Evolutionary conservation across 2,329 filamentous ascomycete species (phyloP).

Genomic region (Aspergillus oerlinghausenensis): DNA sequence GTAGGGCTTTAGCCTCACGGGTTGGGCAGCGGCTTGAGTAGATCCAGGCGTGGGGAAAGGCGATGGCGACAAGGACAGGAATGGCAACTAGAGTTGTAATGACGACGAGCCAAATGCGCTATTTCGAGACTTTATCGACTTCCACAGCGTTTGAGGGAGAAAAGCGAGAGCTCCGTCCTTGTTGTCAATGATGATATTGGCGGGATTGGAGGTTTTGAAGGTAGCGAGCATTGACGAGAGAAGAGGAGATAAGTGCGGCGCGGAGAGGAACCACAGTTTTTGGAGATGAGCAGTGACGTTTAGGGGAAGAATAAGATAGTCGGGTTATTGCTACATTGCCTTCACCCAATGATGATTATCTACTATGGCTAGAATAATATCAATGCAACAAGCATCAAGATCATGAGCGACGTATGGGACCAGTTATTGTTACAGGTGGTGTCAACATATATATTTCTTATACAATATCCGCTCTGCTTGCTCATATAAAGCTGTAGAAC

Average conservation of each 20-base stretch:
- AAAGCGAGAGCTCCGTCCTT: not conserved
- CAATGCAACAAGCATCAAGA: not conserved
- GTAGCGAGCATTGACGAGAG: not conserved
- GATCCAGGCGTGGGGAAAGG: conserved; percentile 8
- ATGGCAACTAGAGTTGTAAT: not conserved
- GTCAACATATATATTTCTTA: not conserved
- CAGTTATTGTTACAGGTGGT: not conserved
- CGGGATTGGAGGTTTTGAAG: not conserved
- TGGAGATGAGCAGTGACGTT: not conserved
- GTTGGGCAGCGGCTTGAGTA: conserved; percentile 30
- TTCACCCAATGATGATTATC: not conserved
- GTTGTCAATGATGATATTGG: not conserved
- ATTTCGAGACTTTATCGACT: not conserved
- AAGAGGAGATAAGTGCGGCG: not conserved
- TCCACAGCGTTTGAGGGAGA: not conserved
- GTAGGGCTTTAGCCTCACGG: conserved; percentile 34
- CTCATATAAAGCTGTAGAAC: not conserved
- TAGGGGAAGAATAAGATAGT: not conserved
- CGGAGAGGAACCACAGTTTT: not conserved
- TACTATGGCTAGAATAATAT: not conserved
- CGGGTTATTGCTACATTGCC: not conserved
- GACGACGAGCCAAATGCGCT: not conserved
- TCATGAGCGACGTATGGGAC: not conserved
- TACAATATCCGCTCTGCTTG: not conserved
- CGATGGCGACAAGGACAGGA: not conserved